Conservation (phyloP, 345 rosid genomes). For the Capsella bursapastoris region DNA sequence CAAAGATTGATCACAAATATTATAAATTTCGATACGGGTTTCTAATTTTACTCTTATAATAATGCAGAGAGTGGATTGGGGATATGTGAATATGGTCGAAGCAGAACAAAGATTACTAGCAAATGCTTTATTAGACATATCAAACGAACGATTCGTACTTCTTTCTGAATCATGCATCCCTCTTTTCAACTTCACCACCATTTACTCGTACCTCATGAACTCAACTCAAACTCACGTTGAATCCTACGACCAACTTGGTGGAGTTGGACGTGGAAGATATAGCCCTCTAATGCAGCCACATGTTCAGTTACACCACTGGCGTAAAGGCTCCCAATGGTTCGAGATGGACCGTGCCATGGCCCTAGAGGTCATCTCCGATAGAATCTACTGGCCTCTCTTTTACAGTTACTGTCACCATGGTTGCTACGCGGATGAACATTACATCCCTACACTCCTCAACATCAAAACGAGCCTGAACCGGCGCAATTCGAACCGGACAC, state of each 20-base stretch:
- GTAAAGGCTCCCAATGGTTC: slow-evolving; percentile 95
- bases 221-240: slow-evolving; percentile 59
- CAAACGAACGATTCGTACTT: slow-evolving; percentile 75
- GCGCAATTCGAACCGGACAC: slow-evolving; percentile 64
- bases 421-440: slow-evolving; percentile 84
- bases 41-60: not conserved
- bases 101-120: slow-evolving; percentile 85
- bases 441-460: slow-evolving; percentile 68
- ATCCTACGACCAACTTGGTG: slow-evolving; percentile 56
- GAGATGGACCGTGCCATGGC: slow-evolving; percentile 69
- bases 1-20: not conserved
- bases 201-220: slow-evolving; percentile 63
- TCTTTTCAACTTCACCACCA: slow-evolving; percentile 70
- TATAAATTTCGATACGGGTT: not conserved
- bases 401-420: slow-evolving; percentile 54
- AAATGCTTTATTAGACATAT: slow-evolving; percentile 70
- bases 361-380: slow-evolving; percentile 61
- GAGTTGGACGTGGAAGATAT: slow-evolving; percentile 78
- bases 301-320: slow-evolving; percentile 59
- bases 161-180: slow-evolving; percentile 91
- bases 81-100: slow-evolving; percentile 77
- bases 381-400: slow-evolving; percentile 60
- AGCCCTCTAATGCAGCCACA: slow-evolving; percentile 59
- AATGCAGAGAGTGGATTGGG: slow-evolving; percentile 78
- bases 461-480: slow-evolving; percentile 37